Conservation (phyloP, 805 yeast species). For the Candida railenensis region DNA sequence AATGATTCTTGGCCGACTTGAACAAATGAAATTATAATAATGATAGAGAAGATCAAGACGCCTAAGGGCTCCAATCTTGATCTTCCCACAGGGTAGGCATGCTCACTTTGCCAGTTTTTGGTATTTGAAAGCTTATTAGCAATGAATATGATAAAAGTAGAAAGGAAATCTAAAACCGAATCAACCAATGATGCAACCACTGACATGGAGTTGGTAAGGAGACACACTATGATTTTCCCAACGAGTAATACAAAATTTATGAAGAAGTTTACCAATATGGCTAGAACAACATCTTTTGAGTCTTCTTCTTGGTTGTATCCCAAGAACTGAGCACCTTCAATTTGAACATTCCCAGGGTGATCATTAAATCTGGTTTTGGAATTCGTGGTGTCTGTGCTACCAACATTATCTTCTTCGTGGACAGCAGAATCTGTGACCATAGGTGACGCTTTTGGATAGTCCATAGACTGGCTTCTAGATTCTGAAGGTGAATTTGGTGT, state of each 20-base stretch:
- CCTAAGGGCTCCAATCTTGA: slow-evolving; percentile 77
- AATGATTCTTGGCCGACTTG: slow-evolving; percentile 70
- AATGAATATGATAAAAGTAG: slow-evolving; percentile 68
- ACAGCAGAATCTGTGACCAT: background rate
- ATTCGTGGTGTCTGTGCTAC: slow-evolving; percentile 1
- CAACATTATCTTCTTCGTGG: background rate
- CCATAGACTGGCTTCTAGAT: slow-evolving; percentile 5
- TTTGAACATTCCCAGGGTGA: slow-evolving; percentile 61
- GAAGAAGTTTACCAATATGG: slow-evolving; percentile 63
- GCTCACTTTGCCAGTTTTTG: slow-evolving; percentile 45
- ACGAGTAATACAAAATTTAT: slow-evolving; percentile 57
- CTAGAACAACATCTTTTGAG: slow-evolving; percentile 47
- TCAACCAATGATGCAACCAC: slow-evolving; percentile 78
- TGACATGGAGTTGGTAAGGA: slow-evolving; percentile 70
- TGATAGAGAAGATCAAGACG: slow-evolving; percentile 66
- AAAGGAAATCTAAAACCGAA: slow-evolving; percentile 69
- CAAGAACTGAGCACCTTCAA: slow-evolving; percentile 55
- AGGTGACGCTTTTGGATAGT: background rate
- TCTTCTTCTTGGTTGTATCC: slow-evolving; percentile 47
- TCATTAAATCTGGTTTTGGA: slow-evolving; percentile 34
- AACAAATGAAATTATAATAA: slow-evolving; percentile 67
- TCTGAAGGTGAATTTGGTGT: slow-evolving; percentile 5
- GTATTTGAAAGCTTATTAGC: slow-evolving; percentile 52
- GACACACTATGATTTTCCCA: slow-evolving; percentile 60
- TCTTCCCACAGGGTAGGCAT: slow-evolving; percentile 66